Evolutionary conservation across 129 eudicot genomes (phyloP), one percentile per base, ranked within the genome.

Genomic region (Tagetes erecta): DNA sequence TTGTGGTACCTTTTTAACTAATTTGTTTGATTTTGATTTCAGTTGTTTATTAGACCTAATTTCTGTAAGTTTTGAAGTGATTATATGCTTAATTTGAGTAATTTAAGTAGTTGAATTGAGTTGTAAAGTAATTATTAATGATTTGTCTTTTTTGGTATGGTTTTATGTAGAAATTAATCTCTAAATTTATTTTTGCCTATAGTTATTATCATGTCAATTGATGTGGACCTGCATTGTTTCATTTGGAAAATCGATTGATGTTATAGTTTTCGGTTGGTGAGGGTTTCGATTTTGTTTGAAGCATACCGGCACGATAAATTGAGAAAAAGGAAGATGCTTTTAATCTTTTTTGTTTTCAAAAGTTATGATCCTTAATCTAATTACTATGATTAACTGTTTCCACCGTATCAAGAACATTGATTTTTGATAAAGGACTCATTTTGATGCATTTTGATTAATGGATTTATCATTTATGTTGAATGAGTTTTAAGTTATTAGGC

Each of bases 261-360:
- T 42, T 40, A 64, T 74, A 14, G 52, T 52, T 64, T 59, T 72
- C 47, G 67, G 78, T 79, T 64, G 82, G 82, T 71, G 72, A 78
- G 82, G 63, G 39, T 70, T 60, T 49, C 47, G 71, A 78, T 40
- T 40, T 49, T 70, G 36, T 33, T 64, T 76, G 58, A 71, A 51
- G 37, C 6, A 64, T 78, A 39, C 5, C 59, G 49, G 57, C 60
- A 67, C 9, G 56, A 41, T 56, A 68, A 33, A 36, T 12, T 76
- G 14, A 67, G 14, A 55, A 67, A 67, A 35, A 47, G 49, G 33
- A 42, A 59, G 6, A 13, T 75, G 6, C 53, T 46, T 69, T 57
- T 44, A 27, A 44, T 55, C 3, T 10, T 35, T 6, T 35, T 71
- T 40, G 1, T 8, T 36, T 31, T 5, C 1, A 44, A 44, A 53